A percentile compares a stretch with the other conserved stretches of the same genome.
phyloP scores from a whole-genome alignment of 2,329 filamentous ascomycete genomes.

The Phialemonium atrogriseum region DNA sequence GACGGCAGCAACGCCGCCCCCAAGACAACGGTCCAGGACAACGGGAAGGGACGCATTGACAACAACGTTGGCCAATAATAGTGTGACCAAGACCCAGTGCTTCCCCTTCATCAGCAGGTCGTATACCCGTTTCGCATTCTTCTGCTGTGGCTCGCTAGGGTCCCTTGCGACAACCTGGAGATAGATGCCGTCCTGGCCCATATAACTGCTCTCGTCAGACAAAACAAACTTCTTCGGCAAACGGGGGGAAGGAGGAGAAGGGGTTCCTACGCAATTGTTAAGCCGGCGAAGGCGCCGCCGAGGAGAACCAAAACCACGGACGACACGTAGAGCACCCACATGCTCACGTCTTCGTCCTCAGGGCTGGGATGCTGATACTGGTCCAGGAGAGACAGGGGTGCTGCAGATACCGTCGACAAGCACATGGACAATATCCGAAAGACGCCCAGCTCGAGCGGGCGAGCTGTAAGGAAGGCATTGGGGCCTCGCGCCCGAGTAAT shows the following conservation, averaged over 20 bases:
- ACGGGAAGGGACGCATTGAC: slow-evolving; percentile 96
- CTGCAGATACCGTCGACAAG: slow-evolving; percentile 39
- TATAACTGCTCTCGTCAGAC: slow-evolving; percentile 32
- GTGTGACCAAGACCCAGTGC: slow-evolving; percentile 94
- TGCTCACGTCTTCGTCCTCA: slow-evolving; percentile 49
- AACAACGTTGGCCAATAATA: slow-evolving; percentile 92
- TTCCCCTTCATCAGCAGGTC: slow-evolving; percentile 79
- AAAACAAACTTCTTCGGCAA: no score
- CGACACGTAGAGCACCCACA: slow-evolving; percentile 75
- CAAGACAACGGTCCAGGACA: slow-evolving; percentile 85
- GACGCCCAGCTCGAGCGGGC: slow-evolving; percentile 31
- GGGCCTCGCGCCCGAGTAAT: no score
- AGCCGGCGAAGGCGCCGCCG: slow-evolving; percentile 86
- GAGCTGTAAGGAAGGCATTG: slow-evolving; percentile 15
- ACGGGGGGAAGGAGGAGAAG: no score
- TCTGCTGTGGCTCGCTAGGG: slow-evolving; percentile 74
- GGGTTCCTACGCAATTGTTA: slow-evolving; percentile 72
- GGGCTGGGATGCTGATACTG: slow-evolving; percentile 35
- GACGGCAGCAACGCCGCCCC: slow-evolving; percentile 89
- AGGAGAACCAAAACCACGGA: slow-evolving; percentile 76
- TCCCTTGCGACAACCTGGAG: slow-evolving; percentile 89
- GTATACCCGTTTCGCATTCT: slow-evolving; percentile 75
- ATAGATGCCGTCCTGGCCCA: slow-evolving; percentile 87
- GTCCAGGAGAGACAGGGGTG: slow-evolving; percentile 28
- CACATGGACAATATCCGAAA: slow-evolving; percentile 41